A percentile compares a stretch with the other conserved stretches of the same genome.
Evolutionary conservation across 2,329 filamentous ascomycete species (phyloP).

Genomic region (Aspergillus sp.): DNA sequence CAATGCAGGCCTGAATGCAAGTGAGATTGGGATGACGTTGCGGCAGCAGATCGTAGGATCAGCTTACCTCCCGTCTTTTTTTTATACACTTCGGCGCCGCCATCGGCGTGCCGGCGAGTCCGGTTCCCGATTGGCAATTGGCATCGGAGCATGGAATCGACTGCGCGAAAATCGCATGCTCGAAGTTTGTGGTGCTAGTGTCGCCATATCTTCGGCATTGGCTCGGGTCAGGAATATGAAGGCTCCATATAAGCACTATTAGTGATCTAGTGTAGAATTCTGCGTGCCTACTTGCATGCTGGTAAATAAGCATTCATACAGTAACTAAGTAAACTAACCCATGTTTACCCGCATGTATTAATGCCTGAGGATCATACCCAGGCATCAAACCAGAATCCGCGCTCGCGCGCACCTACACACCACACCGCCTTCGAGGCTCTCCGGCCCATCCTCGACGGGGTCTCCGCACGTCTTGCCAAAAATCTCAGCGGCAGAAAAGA

Average conservation of each 20-base stretch:
- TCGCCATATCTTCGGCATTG: background rate
- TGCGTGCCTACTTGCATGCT: background rate
- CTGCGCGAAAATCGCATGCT: background rate
- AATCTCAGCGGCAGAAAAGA: constrained; percentile 14
- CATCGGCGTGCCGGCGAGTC: constrained; percentile 11
- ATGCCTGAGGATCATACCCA: background rate
- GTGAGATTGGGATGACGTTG: constrained; percentile 14
- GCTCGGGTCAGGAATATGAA: background rate
- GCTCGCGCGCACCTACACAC: background rate
- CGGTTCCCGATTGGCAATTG: constrained; percentile 1
- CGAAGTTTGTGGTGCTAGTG: background rate
- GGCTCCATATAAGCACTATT: background rate
- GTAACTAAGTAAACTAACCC: background rate
- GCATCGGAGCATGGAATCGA: background rate
- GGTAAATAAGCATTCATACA: background rate
- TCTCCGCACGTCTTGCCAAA: constrained; percentile 12
- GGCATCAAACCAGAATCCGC: constrained; percentile 1
- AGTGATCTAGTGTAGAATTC: background rate
- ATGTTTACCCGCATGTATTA: background rate
- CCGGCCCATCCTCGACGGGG: background rate
- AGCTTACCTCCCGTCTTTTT: background rate
- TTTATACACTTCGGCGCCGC: constrained; percentile 3
- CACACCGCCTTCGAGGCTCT: constrained; percentile 14
- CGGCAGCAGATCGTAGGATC: constrained; percentile 1
- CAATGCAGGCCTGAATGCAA: background rate